Evolutionary conservation across 768 basidiomycete genomes (phyloP), one percentile per base, ranked within the genome.

Genomic region (Hemileccinum rubropunctum): DNA sequence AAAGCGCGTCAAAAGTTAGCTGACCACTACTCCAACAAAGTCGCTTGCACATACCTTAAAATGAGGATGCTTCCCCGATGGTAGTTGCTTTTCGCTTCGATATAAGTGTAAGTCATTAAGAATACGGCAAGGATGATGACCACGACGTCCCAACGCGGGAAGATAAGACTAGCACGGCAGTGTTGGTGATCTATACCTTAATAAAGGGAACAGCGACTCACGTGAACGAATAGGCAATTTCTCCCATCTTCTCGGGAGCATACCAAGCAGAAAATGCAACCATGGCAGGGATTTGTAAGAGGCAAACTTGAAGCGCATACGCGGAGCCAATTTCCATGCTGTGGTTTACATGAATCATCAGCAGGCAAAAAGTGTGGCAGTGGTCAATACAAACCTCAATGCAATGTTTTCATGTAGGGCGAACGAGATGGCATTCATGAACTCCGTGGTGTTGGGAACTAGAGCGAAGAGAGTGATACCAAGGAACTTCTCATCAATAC

Each of bases 291-390:
- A 98, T 93, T 69, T 99, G 97, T 13, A 99, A 77, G 46, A 99
- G 76, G 68, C 97, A 99, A 14, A 99, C 97, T 70, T 99, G 97
- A 3, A 99, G 78, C 5, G 97, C 97, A 69, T 99, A 99, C 4
- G 97, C 97, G 1, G 97, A 98, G 13, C 97, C 97, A 60, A 99
- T 98, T 71, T 98, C 97, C 94, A 98, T 98, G 67, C 95, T 98
- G 56, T 27, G 3, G 10, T 51, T 35, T 10, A 20, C 20, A n/a
- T 41, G 18, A 18, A 33, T 37, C 49, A 36, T 50, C 45, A 57
- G 41, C 9, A 36, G 26, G 26, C 23, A 39, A 45, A n/a, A n/a
- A 8, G n/a, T 1, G 2, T 3, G 21, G 4, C 3, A 30, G 13
- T 15, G n/a, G 33, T 33, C 1, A 23, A 27, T 6, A 54, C 80